Conservation (phyloP, 2,329 filamentous ascomycete genomes). For the Phyllosticta citriasiana region DNA sequence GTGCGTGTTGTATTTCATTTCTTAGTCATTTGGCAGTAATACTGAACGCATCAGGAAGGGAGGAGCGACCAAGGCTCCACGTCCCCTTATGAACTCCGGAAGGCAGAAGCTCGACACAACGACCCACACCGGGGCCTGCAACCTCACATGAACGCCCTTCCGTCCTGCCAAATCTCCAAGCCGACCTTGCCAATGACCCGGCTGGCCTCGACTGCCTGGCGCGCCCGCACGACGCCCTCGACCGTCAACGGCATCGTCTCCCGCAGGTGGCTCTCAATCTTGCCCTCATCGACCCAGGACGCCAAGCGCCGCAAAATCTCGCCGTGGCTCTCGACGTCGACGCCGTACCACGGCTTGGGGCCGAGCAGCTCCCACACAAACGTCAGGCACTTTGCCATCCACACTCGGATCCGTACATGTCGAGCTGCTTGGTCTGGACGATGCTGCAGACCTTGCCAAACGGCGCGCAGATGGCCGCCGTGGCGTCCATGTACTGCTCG, state of each 20-base stretch:
- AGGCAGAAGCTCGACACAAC: background rate
- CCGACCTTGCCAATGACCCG: conserved; percentile 30
- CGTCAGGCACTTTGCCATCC: conserved; percentile 36
- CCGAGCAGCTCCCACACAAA: conserved; percentile 36
- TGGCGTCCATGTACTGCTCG: conserved; percentile 31
- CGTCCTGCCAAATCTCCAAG: conserved; percentile 18
- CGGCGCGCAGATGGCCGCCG: conserved; percentile 31
- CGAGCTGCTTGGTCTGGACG: conserved; percentile 32
- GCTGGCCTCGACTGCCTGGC: conserved; percentile 29
- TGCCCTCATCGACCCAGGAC: conserved; percentile 25
- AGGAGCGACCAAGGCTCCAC: too few species aligned
- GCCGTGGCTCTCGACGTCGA: conserved; percentile 31
- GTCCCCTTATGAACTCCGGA: too few species aligned
- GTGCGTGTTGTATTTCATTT: too few species aligned
- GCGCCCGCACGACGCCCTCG: conserved; percentile 31
- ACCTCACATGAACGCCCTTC: conserved; percentile 15
- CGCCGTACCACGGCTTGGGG: conserved; percentile 31
- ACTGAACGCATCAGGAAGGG: too few species aligned
- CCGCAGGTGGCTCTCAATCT: conserved; percentile 30
- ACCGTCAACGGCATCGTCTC: conserved; percentile 26
- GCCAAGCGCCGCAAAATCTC: conserved; percentile 29
- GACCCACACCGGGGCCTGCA: background rate
- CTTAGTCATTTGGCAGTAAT: too few species aligned
- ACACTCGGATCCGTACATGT: conserved; percentile 38
- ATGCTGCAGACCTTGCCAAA: conserved; percentile 39